A percentile compares a stretch with the other conserved stretches of the same genome.
Evolutionary conservation across 768 basidiomycete species (phyloP).

Genomic region (Russula sp.): DNA sequence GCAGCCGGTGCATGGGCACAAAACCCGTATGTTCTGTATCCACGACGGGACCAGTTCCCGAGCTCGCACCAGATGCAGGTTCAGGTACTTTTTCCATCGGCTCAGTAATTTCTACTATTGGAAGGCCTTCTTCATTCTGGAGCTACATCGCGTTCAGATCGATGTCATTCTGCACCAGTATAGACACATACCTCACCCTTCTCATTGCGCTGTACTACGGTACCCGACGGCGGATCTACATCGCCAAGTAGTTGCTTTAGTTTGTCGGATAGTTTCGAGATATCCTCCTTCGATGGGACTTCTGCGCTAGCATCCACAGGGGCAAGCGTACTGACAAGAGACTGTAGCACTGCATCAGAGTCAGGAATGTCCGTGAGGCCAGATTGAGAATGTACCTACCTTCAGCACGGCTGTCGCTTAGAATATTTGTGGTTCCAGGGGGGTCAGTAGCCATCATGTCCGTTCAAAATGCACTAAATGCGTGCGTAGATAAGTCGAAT

Average conservation of each 20-base stretch:
- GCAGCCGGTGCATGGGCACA: conserved; percentile 46
- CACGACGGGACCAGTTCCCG: not conserved
- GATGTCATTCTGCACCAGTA: conserved; percentile 21
- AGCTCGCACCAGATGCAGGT: conserved; percentile 27
- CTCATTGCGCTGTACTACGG: conserved; percentile 44
- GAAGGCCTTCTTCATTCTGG: conserved; percentile 73
- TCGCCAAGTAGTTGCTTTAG: conserved; percentile 56
- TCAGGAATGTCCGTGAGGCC: not conserved
- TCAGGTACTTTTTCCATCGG: conserved; percentile 37
- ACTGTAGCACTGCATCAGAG: conserved; percentile 40
- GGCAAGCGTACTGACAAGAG: conserved; percentile 41
- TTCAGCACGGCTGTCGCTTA: conserved; percentile 21
- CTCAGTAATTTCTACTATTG: conserved; percentile 75
- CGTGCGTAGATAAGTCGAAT: not conserved
- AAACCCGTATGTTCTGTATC: conserved; percentile 46
- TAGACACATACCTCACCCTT: conserved; percentile 59
- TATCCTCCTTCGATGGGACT: conserved; percentile 47
- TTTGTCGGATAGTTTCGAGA: conserved; percentile 56
- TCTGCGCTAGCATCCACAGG: conserved; percentile 27
- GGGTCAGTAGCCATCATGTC: conserved; percentile 18
- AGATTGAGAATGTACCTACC: not conserved
- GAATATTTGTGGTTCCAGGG: conserved; percentile 3
- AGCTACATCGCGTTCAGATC: conserved; percentile 44
- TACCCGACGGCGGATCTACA: conserved; percentile 30
- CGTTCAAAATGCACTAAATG: not conserved